A percentile compares a stretch with the other conserved stretches of the same genome.
These are phyloP conservation scores for Cercophora samala DNA, from an alignment of 495 filamentous ascomycete species.

Conservation along the genomic window DNA sequence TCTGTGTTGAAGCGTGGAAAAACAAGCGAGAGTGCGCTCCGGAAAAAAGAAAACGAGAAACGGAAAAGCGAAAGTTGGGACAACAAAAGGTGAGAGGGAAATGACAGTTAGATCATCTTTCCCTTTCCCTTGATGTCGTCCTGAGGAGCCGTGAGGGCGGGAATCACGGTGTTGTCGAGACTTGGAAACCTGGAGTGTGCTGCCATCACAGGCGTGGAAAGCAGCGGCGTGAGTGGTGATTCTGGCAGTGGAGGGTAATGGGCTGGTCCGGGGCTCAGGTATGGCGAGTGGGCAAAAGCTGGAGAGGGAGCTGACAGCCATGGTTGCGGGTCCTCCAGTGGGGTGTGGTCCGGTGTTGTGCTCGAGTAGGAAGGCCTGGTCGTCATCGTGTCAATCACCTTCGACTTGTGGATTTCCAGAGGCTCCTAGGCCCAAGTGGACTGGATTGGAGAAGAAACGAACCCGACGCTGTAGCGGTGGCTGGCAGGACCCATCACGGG, in stretches of 20 bases:
- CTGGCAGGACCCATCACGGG: conserved; percentile 40
- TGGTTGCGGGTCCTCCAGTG: conserved; percentile 32
- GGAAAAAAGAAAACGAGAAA: conserved; percentile 21
- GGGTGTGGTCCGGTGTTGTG: conserved; percentile 36
- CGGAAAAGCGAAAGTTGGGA: conserved; percentile 16
- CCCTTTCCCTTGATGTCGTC: conserved; percentile 29
- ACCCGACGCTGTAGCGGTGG: conserved; percentile 51
- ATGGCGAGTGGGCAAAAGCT: conserved; percentile 35
- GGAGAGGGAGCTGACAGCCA: conserved; percentile 24
- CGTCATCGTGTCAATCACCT: conserved; percentile 47
- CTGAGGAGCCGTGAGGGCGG: conserved; percentile 23
- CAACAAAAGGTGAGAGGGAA: conserved; percentile 13
- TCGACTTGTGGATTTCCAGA: conserved; percentile 35
- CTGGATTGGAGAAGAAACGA: conserved; percentile 54
- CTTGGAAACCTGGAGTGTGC: conserved; percentile 23
- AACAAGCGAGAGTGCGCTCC: conserved; percentile 23
- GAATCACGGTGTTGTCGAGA: conserved; percentile 21
- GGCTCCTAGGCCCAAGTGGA: conserved; percentile 48
- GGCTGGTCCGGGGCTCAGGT: conserved; percentile 36
- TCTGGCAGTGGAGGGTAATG: conserved; percentile 36
- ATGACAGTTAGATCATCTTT: conserved; percentile 21
- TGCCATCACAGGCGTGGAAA: conserved; percentile 28
- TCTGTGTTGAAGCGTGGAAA: conserved; percentile 40
- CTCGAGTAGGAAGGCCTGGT: conserved; percentile 44
- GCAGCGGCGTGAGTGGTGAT: conserved; percentile 32